Evolutionary conservation across 2,329 filamentous ascomycete species (phyloP).

Genomic region (Fusarium nelsonii): DNA sequence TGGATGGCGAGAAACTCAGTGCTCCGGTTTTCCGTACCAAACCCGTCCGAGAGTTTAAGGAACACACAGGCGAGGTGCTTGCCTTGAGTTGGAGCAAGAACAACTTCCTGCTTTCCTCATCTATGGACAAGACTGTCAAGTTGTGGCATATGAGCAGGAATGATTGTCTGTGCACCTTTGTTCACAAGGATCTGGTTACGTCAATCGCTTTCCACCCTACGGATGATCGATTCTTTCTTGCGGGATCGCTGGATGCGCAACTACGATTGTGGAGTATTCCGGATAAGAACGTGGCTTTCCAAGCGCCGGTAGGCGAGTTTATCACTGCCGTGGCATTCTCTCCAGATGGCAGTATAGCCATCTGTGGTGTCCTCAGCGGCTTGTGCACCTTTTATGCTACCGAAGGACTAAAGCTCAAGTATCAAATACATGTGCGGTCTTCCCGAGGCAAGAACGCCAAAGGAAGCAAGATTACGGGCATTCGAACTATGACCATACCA

Average conservation of each 20-base stretch:
- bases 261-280: slow-evolving; percentile 96
- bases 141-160: slow-evolving; percentile 89
- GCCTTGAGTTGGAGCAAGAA: slow-evolving; percentile 99
- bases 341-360: slow-evolving; percentile 88
- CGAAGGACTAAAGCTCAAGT: slow-evolving; percentile 84
- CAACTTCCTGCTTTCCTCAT: slow-evolving; percentile 94
- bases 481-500: slow-evolving; percentile 77
- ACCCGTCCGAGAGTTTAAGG: slow-evolving; percentile 82
- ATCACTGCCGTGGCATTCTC: slow-evolving; percentile 95
- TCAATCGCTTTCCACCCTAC: slow-evolving; percentile 94
- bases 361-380: slow-evolving; percentile 88
- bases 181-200: slow-evolving; percentile 94
- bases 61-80: slow-evolving; percentile 87
- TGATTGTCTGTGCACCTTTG: slow-evolving; percentile 93
- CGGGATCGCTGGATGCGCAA: slow-evolving; percentile 90
- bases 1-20: slow-evolving; percentile 73
- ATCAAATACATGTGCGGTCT: slow-evolving; percentile 93
- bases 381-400: slow-evolving; percentile 93
- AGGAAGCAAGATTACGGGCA: slow-evolving; percentile 96
- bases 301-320: slow-evolving; percentile 81
- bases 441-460: slow-evolving; percentile 93
- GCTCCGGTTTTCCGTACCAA: slow-evolving; percentile 90
- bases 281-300: slow-evolving; percentile 91
- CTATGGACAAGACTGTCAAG: slow-evolving; percentile 97
- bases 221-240: slow-evolving; percentile 96